These are phyloP conservation scores for Danielia oregonensis DNA, from an alignment of 805 yeast species.

Conservation along the genomic window DNA sequence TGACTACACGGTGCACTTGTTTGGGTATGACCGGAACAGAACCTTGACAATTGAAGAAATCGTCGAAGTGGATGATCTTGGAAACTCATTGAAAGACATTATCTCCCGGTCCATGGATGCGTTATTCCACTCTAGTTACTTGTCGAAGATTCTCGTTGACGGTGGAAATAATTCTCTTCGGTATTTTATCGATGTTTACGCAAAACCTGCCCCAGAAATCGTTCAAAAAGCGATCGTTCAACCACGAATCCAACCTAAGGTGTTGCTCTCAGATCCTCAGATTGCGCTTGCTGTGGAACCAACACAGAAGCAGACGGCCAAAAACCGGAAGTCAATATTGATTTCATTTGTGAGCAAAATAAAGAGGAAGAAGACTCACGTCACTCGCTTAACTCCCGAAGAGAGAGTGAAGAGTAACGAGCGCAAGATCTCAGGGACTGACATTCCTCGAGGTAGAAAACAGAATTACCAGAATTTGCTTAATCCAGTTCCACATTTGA, in stretches of 20 bases:
- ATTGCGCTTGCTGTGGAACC: neutral
- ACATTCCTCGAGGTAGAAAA: conserved; percentile 24
- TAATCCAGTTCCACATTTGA: conserved; percentile 23
- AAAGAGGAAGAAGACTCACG: conserved; percentile 1
- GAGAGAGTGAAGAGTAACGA: conserved; percentile 2
- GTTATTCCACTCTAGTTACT: conserved; percentile 23
- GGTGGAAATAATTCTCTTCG: conserved; percentile 4
- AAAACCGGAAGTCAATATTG: neutral
- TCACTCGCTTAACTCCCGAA: conserved; percentile 5
- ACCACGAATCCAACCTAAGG: neutral
- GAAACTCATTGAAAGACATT: conserved; percentile 18
- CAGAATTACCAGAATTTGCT: conserved; percentile 19
- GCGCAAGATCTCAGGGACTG: conserved; percentile 15
- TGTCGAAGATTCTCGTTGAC: conserved; percentile 12
- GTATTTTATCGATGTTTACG: neutral
- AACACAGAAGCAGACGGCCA: neutral
- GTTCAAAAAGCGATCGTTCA: too few species aligned
- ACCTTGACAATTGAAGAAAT: conserved; percentile 19
- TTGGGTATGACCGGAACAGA: conserved; percentile 9
- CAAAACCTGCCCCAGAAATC: neutral
- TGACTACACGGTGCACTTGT: conserved; percentile 18
- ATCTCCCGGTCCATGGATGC: conserved; percentile 18
- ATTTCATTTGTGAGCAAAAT: conserved; percentile 1
- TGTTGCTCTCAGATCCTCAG: neutral
- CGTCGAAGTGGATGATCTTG: conserved; percentile 20